phyloP scores from a whole-genome alignment of 2,329 filamentous ascomycete genomes.

The Fusarium torreyae region DNA sequence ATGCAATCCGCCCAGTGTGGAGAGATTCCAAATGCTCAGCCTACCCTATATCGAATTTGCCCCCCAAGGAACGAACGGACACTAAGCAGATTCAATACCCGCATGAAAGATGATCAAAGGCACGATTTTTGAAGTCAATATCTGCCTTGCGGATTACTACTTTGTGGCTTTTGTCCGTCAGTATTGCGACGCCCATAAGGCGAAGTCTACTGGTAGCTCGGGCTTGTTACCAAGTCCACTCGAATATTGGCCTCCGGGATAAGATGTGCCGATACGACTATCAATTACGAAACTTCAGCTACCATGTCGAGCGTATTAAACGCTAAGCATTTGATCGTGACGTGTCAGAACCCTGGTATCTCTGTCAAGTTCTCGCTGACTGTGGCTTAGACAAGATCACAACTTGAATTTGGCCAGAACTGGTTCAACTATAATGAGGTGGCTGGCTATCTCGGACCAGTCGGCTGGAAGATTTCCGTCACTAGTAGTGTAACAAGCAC shows the following conservation, averaged over 20 bases:
- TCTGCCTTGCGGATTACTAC: not conserved
- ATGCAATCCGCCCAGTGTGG: not conserved
- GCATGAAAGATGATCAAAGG: not conserved
- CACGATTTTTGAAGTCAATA: not conserved
- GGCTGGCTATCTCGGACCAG: not conserved
- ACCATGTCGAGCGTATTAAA: not conserved
- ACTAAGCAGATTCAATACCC: not conserved
- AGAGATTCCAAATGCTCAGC: not conserved
- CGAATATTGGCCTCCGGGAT: no score
- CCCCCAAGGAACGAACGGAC: not conserved
- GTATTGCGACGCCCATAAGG: not conserved
- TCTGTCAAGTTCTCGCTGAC: not conserved
- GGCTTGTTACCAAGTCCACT: no score
- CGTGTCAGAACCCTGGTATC: not conserved
- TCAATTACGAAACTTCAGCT: not conserved
- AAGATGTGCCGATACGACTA: not conserved
- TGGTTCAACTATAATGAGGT: not conserved
- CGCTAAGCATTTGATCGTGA: not conserved
- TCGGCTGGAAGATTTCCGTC: not conserved
- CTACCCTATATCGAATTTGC: not conserved
- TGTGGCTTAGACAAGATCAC: conserved; percentile 18
- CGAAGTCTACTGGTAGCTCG: not conserved
- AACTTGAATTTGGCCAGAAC: not conserved
- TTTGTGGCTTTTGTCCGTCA: not conserved
- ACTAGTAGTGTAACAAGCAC: conserved; percentile 7